Evolutionary conservation across 2,329 filamentous ascomycete genomes (phyloP), one percentile per base, ranked within the genome.

Genomic region (Claviceps digitariae): DNA sequence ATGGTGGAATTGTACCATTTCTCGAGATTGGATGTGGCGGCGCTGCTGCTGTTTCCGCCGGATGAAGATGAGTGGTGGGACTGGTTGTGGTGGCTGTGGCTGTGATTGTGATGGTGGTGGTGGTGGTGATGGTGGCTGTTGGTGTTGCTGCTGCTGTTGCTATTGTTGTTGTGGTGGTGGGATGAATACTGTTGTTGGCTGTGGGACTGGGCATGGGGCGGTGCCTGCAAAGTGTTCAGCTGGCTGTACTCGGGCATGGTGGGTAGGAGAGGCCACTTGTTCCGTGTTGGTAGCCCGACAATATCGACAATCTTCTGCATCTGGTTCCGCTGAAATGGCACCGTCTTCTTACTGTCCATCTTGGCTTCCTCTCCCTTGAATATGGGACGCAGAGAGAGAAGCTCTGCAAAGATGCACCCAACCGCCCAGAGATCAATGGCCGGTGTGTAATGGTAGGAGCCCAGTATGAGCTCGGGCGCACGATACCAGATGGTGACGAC

Each of bases 401-500:
- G 75, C 67, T 98, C 93, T 2, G 93, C 93, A 64, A 98, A 97
- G 63, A 98, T 98, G 67, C 93, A 98, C 1, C 93, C 93, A 1
- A 98, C 83, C 2, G 93, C 93, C 93, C 93, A 98, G 68, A 97
- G 83, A 67, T 98, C 93, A 58, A 98, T 89, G 23, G 93, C 91
- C 0, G 93, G 90, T 0, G 93, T 97, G 71, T 98, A 98, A 68
- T 98, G 93, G n/a, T 87, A 81, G 50, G 85, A 89, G 2, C 93
- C 93, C 3, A 98, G 81, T 1, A 98, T 80, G 4, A 98, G 77
- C 68, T 98, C 93, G 0, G 93, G 93, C 0, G 93, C 93, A 23
- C 93, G 87, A 64, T 98, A 98, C 93, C 93, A 98, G 57, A 98
- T 98, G 0, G 93, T 98, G 15, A 98, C 93, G 51, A 98, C 93